phyloP scores from a whole-genome alignment of 2,329 filamentous ascomycete species.

The Diaporthe velutina region DNA sequence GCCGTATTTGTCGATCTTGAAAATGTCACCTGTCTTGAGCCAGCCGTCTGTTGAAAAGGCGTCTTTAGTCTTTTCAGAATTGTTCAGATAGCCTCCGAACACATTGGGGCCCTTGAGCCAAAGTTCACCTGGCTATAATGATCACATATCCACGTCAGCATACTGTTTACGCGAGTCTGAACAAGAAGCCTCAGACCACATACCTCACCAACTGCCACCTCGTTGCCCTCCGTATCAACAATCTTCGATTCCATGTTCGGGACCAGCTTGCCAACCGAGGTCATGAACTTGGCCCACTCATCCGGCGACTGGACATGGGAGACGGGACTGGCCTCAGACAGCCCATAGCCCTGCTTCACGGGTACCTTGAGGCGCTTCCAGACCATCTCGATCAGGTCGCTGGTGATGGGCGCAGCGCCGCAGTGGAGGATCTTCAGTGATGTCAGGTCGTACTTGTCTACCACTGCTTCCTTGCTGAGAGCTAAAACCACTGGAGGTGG shows the following conservation, averaged over 20 bases:
- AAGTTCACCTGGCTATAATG: conserved; percentile 73
- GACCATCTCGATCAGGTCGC: conserved; percentile 82
- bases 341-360: conserved; percentile 93
- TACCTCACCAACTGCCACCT: conserved; percentile 67
- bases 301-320: conserved; percentile 81
- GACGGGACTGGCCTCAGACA: conserved; percentile 87
- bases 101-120: conserved; percentile 86
- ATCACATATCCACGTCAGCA: not conserved
- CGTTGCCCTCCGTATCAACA: conserved; percentile 72
- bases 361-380: conserved; percentile 81
- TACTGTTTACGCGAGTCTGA: not conserved
- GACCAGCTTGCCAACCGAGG: conserved; percentile 81
- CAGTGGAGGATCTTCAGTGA: conserved; percentile 87
- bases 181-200: not conserved
- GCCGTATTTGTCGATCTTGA: conserved; percentile 80
- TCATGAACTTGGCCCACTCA: conserved; percentile 82
- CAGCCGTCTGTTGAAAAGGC: conserved; percentile 83
- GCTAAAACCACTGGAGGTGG: conserved; percentile 87
- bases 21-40: conserved; percentile 92
- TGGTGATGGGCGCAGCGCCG: conserved; percentile 86
- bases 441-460: conserved; percentile 85
- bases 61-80: conserved; percentile 76
- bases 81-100: conserved; percentile 84
- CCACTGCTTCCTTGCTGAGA: conserved; percentile 82
- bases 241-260: conserved; percentile 87